phyloP scores from a whole-genome alignment of 2,329 filamentous ascomycete species.

The Nothopassalora personata region DNA sequence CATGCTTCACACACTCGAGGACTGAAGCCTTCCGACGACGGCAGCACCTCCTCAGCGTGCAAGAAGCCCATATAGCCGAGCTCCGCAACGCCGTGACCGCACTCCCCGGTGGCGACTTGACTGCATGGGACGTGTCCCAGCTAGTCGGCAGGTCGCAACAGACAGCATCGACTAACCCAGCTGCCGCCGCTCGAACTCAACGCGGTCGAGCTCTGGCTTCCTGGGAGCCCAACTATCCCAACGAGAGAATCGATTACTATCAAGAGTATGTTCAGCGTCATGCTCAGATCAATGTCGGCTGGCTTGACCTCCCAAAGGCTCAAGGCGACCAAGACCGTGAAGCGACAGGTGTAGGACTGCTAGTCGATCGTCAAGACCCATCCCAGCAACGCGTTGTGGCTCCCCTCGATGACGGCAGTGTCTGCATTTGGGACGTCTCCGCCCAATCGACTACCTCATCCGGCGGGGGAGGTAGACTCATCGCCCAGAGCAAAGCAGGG shows the following conservation, averaged over 20 bases:
- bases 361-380: constrained; percentile 54
- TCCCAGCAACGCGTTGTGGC: constrained; percentile 61
- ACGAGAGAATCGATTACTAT: constrained; percentile 76
- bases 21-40: constrained; percentile 59
- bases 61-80: constrained; percentile 41
- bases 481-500: constrained; percentile 61
- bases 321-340: constrained; percentile 51
- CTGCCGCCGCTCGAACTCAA: constrained; percentile 17
- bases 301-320: constrained; percentile 61
- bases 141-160: constrained; percentile 13
- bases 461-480: constrained; percentile 50
- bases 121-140: constrained; percentile 23
- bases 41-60: constrained; percentile 34
- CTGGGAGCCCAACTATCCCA: constrained; percentile 74
- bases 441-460: constrained; percentile 15
- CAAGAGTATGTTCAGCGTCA: constrained; percentile 81
- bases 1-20: constrained; percentile 66
- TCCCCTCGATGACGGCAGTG: constrained; percentile 77
- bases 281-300: constrained; percentile 66
- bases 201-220: constrained; percentile 60
- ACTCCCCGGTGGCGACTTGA: constrained; percentile 20
- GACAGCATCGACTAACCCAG: constrained; percentile 15
- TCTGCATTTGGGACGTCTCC: constrained; percentile 71
- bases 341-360: constrained; percentile 62
- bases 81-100: constrained; percentile 39